These are phyloP conservation scores for Stellera chamaejasme DNA, from an alignment of 345 rosid species.

Conservation along the genomic window DNA sequence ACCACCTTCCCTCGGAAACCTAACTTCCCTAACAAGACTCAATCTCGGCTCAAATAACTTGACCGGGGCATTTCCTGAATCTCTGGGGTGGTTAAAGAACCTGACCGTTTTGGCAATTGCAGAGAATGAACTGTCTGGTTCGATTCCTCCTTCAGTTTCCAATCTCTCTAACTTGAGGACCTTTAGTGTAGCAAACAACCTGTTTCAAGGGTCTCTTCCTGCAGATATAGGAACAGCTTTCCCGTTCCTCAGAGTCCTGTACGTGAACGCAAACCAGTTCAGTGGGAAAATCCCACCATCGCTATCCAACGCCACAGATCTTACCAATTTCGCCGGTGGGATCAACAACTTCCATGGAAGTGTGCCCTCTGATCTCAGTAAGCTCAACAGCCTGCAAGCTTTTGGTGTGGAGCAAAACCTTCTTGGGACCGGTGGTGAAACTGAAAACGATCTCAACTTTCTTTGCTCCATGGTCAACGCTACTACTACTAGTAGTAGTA, in stretches of 20 bases:
- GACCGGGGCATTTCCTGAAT: background rate
- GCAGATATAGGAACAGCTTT: conserved; percentile 8
- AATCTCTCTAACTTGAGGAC: background rate
- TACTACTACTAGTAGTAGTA: too few relatives aligned
- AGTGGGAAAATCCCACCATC: conserved; percentile 2
- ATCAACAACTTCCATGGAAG: background rate
- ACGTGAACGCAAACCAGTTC: background rate
- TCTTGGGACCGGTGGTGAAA: conserved; percentile 1
- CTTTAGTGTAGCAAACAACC: background rate
- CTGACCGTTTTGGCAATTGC: rapidly evolving
- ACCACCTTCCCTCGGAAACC: conserved; percentile 7
- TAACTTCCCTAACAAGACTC: background rate
- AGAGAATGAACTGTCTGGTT: background rate
- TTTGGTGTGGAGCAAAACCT: background rate
- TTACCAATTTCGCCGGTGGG: background rate
- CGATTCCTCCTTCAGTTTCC: conserved; percentile 14
- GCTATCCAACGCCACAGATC: conserved; percentile 3
- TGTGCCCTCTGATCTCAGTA: background rate
- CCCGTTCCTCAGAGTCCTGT: conserved; percentile 4
- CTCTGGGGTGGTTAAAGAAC: background rate
- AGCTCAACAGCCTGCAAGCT: background rate
- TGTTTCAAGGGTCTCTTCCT: conserved; percentile 10
- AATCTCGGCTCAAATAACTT: rapidly evolving
- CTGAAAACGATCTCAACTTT: conserved; percentile 1
- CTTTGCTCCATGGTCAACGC: background rate